Base-by-base conservation (phyloP, 495 filamentous ascomycete genomes). In the Podospora bellae-mahoneyi region DNA sequence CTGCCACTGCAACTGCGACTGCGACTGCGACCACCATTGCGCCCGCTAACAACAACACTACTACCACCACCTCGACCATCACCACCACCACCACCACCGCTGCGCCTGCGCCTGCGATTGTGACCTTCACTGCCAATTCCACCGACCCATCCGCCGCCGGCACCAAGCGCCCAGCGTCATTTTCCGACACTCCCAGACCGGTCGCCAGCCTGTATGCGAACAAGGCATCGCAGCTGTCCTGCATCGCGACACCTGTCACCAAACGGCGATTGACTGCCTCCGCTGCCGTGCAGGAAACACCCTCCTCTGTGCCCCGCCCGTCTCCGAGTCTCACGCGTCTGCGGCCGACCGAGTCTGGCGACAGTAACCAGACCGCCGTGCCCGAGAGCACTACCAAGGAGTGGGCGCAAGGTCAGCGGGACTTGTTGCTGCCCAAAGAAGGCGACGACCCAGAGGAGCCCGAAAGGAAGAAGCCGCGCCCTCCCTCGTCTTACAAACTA, bases 381-480 rank as follows among this genome's bases (percentile, higher is more conserved):
- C 61, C 64, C 54, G 28, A 70, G 60, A 65, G 69, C 65, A 62
- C 71, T 13, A 73, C 71, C 27, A 77, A 71, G 69, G 78, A 78
- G 62, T 70, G 69, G 71, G 72, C 74, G 55, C 76, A 77, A 54
- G 77, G 78, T 18, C 82, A 80, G 70, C 79, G 79, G 16, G 79
- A 83, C 67, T 68, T 79, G 54, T 55, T 80, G 55, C 67, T 79
- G 34, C 77, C 77, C 60, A 80, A 78, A 64, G 69, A 76, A 20
- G 56, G 78, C 72, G 64, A 74, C 39, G 20, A 65, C 19, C 26
- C 71, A 5, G 73, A 70, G 65, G 65, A 74, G 19, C 76, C 82
- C 78, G 82, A 83, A 13, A 80, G 71, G 68, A 79, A 76, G 60
- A 77, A 67, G 57, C 74, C 73, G 64, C 81, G 82, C 59, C 81